Percentiles rank a stretch among this genome's conserved stretches.
These are phyloP conservation scores for Cladosporium sp. DNA, from an alignment of 2,329 filamentous ascomycete species.

Conservation along the genomic window DNA sequence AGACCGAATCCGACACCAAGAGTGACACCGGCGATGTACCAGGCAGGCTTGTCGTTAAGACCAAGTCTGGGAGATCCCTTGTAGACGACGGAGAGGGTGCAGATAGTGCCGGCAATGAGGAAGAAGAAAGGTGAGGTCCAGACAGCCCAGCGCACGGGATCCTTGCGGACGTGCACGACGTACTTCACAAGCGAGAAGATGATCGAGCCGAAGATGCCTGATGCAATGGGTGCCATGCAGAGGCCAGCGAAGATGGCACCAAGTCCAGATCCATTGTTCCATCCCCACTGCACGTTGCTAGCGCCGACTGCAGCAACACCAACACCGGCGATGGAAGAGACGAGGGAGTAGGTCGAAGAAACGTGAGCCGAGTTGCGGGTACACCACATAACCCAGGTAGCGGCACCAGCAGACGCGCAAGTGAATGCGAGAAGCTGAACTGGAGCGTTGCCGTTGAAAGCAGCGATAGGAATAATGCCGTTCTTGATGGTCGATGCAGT, in stretches of 20 bases:
- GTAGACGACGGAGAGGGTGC: conserved; percentile 61
- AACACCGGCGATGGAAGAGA: conserved; percentile 61
- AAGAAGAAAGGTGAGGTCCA: conserved; percentile 52
- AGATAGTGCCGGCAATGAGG: conserved; percentile 50
- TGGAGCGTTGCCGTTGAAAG: conserved; percentile 51
- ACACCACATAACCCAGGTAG: conserved; percentile 58
- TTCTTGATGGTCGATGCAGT: conserved; percentile 64
- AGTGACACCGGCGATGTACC: conserved; percentile 55
- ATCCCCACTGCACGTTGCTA: conserved; percentile 42
- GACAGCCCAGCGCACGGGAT: conserved; percentile 53
- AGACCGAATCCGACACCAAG: conserved; percentile 39
- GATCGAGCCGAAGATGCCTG: conserved; percentile 50
- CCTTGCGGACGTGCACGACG: conserved; percentile 50
- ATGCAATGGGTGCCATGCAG: conserved; percentile 52
- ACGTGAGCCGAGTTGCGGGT: conserved; percentile 59
- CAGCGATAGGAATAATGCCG: conserved; percentile 54
- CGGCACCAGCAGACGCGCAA: conserved; percentile 47
- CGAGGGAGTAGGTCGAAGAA: conserved; percentile 62
- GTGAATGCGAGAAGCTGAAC: conserved; percentile 49
- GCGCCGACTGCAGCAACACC: conserved; percentile 57
- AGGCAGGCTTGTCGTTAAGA: conserved; percentile 46
- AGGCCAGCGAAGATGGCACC: conserved; percentile 46
- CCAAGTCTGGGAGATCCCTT: conserved; percentile 46
- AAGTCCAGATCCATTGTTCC: conserved; percentile 45
- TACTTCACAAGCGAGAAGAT: conserved; percentile 54